A percentile compares a stretch with the other conserved stretches of the same genome.
Evolutionary conservation across 805 yeast genomes (phyloP).

Genomic region (Kodamaea leandrae): DNA sequence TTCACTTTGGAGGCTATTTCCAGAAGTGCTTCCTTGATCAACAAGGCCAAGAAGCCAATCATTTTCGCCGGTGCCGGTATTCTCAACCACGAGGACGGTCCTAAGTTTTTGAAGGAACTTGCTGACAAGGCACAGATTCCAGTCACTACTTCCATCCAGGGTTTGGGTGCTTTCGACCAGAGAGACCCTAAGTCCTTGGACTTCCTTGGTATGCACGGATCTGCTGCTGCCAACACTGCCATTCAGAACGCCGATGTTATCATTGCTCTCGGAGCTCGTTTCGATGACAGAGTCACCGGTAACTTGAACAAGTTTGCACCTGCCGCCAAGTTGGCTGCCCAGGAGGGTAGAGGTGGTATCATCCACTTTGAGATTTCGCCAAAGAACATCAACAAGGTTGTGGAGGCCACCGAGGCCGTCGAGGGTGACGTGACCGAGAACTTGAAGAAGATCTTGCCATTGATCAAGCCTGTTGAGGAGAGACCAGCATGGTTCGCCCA

Average conservation of each 20-base stretch:
- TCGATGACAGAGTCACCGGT: constrained; percentile 97
- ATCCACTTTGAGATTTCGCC: constrained; percentile 95
- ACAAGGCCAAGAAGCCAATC: constrained; percentile 82
- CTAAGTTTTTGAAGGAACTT: constrained; percentile 71
- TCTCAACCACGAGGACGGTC: constrained; percentile 75
- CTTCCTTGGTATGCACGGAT: constrained; percentile 98
- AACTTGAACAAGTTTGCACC: constrained; percentile 88
- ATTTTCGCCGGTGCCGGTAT: constrained; percentile 93
- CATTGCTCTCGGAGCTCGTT: constrained; percentile 93
- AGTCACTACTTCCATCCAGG: constrained; percentile 94
- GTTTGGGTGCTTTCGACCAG: constrained; percentile 92
- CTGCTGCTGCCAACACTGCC: constrained; percentile 91
- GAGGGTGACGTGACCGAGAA: constrained; percentile 93
- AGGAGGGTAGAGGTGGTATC: constrained; percentile 89
- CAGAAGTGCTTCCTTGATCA: constrained; percentile 75
- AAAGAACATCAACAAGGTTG: constrained; percentile 96
- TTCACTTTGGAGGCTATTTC: constrained; percentile 71
- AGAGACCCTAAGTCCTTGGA: constrained; percentile 85
- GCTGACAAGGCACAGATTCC: constrained; percentile 92
- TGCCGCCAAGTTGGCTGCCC: constrained; percentile 84
- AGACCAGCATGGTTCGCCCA: constrained; percentile 80
- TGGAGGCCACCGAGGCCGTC: constrained; percentile 91
- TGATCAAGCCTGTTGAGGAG: constrained; percentile 57
- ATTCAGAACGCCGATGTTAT: constrained; percentile 92
- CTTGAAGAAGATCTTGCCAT: constrained; percentile 69